Evolutionary conservation across 345 rosid genomes (phyloP).

Genomic region (Abelmoschus esculentus): DNA sequence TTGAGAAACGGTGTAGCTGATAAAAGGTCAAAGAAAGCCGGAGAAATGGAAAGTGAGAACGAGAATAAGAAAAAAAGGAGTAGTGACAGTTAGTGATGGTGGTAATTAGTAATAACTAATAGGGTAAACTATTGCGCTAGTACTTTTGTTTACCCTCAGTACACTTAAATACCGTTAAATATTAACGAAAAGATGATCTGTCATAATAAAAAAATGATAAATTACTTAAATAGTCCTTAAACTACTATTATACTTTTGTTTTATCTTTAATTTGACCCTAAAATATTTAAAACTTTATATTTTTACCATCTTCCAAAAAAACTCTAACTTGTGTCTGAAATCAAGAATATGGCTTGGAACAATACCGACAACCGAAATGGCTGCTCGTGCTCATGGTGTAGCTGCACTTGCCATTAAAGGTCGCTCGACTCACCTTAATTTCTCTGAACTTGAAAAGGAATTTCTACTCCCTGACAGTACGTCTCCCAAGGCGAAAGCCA

Average conservation of each 20-base stretch:
- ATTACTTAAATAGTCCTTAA: too few relatives aligned
- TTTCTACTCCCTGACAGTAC: slow-evolving; percentile 45
- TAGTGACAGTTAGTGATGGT: not conserved
- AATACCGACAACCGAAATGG: slow-evolving; percentile 68
- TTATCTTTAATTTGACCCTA: too few relatives aligned
- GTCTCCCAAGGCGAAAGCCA: slow-evolving; percentile 58
- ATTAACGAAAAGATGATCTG: too few relatives aligned
- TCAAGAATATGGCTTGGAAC: slow-evolving; percentile 88
- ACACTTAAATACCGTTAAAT: too few relatives aligned
- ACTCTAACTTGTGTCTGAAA: too few relatives aligned
- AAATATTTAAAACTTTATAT: too few relatives aligned
- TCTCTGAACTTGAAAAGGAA: slow-evolving; percentile 38
- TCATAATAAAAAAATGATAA: too few relatives aligned
- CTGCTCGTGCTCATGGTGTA: slow-evolving; percentile 79
- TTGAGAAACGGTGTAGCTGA: slow-evolving; percentile 11
- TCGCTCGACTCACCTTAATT: slow-evolving; percentile 48
- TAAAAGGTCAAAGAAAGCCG: slow-evolving; percentile 29
- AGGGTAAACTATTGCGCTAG: too few relatives aligned
- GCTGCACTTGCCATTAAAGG: slow-evolving; percentile 77
- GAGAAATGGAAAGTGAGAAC: slow-evolving; percentile 15
- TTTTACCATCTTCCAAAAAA: too few relatives aligned
- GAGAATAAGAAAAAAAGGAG: slow-evolving; percentile 23
- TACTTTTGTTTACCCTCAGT: too few relatives aligned
- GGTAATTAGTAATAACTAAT: too few relatives aligned
- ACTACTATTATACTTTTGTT: too few relatives aligned